phyloP scores from a whole-genome alignment of 768 basidiomycete species.

The Pleurotus cornucopiae region DNA sequence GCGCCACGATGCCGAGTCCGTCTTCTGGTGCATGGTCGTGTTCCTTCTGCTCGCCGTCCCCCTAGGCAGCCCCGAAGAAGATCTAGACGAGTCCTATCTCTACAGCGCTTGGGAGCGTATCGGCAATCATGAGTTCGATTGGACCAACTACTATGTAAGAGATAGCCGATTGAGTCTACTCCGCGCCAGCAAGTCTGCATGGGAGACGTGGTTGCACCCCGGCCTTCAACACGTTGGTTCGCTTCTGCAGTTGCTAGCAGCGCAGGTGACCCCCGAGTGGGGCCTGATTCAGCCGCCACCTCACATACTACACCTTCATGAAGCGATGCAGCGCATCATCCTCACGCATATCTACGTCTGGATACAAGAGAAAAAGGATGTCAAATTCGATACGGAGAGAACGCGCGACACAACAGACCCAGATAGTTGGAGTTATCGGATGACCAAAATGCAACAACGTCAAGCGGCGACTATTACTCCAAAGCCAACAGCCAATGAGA shows the following conservation, averaged over 20 bases:
- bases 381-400: background rate
- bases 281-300: background rate
- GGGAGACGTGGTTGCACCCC: slow-evolving; percentile 5
- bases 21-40: slow-evolving; percentile 5
- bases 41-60: slow-evolving; percentile 4
- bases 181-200: background rate
- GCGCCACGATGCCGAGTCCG: slow-evolving; percentile 7
- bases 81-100: too few species aligned
- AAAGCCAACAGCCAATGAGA: too few species aligned
- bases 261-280: slow-evolving; percentile 4
- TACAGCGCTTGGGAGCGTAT: too few species aligned
- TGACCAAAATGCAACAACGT: too few species aligned
- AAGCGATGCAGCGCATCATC: slow-evolving; percentile 8
- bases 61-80: background rate
- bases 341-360: background rate
- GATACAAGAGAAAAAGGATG: background rate
- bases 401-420: too few species aligned
- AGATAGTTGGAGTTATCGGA: too few species aligned
- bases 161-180: too few species aligned
- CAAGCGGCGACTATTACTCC: too few species aligned
- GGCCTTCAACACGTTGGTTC: background rate
- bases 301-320: slow-evolving; percentile 4
- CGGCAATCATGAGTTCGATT: too few species aligned
- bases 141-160: too few species aligned
- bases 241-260: background rate